Conservation (phyloP, 768 basidiomycete genomes). For the Agrocybe pediades region DNA sequence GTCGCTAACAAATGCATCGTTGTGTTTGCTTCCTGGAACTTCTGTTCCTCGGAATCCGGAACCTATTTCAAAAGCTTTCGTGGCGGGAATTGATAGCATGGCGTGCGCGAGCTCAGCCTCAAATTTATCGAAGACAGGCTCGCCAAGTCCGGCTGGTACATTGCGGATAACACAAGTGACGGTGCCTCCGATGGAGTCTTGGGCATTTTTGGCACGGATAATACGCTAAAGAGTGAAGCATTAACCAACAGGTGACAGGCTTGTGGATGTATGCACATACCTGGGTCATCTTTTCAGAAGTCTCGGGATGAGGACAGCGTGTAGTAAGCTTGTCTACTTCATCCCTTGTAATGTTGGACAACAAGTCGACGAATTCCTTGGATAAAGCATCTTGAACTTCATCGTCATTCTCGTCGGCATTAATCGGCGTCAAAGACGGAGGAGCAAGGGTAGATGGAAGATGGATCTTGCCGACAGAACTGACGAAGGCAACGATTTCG, state of each 20-base stretch:
- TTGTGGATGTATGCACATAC: slow-evolving; percentile 37
- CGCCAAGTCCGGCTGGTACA: slow-evolving; percentile 89
- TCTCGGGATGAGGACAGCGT: slow-evolving; percentile 88
- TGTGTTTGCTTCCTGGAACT: slow-evolving; percentile 91
- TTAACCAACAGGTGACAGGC: background rate
- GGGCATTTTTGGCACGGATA: slow-evolving; percentile 84
- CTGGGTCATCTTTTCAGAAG: slow-evolving; percentile 88
- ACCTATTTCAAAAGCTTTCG: slow-evolving; percentile 97
- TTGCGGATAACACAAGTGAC: slow-evolving; percentile 95
- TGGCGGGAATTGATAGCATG: slow-evolving; percentile 98
- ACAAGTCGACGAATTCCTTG: slow-evolving; percentile 79
- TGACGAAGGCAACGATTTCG: slow-evolving; percentile 96
- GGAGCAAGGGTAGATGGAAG: slow-evolving; percentile 58
- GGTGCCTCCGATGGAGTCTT: slow-evolving; percentile 98
- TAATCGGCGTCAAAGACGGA: slow-evolving; percentile 34
- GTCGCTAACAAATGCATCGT: slow-evolving; percentile 79
- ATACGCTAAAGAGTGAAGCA: slow-evolving; percentile 64
- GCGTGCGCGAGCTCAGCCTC: slow-evolving; percentile 95
- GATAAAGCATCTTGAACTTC: slow-evolving; percentile 74
- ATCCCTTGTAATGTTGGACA: slow-evolving; percentile 79
- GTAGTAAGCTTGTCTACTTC: slow-evolving; percentile 87
- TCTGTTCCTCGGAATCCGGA: slow-evolving; percentile 96
- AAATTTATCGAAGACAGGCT: slow-evolving; percentile 98
- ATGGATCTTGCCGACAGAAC: slow-evolving; percentile 91
- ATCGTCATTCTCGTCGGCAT: slow-evolving; percentile 54